Conservation (phyloP, 2,329 filamentous ascomycete species). For the Fusarium circinatum region DNA sequence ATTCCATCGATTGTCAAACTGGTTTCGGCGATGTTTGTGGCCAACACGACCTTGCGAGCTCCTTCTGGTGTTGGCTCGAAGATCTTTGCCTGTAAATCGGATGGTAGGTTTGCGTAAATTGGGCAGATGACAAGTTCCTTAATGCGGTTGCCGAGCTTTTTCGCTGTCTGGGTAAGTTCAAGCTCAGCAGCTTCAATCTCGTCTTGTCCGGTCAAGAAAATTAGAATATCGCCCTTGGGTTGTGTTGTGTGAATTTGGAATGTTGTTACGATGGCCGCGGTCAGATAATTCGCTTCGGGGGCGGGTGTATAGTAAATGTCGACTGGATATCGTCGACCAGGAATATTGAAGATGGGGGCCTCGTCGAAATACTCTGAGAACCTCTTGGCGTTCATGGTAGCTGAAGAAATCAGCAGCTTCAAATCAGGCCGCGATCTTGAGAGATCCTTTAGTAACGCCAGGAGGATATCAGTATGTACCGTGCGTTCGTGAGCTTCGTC, state of each 20-base stretch:
- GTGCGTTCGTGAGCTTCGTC: conserved; percentile 98
- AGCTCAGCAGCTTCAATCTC: conserved; percentile 92
- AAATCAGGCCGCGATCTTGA: conserved; percentile 84
- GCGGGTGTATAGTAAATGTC: conserved; percentile 91
- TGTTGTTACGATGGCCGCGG: conserved; percentile 89
- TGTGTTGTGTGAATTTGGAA: conserved; percentile 95
- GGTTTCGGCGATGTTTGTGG: conserved; percentile 97
- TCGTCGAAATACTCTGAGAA: conserved; percentile 93
- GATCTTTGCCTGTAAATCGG: conserved; percentile 90
- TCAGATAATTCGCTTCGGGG: conserved; percentile 93
- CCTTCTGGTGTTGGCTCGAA: conserved; percentile 91
- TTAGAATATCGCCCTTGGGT: conserved; percentile 86
- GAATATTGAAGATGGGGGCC: conserved; percentile 93
- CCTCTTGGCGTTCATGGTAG: conserved; percentile 93
- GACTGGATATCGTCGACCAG: conserved; percentile 87
- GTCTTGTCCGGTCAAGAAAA: conserved; percentile 95
- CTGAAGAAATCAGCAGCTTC: conserved; percentile 91
- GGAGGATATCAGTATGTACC: conserved; percentile 87
- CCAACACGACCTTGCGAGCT: conserved; percentile 89
- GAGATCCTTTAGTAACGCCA: conserved; percentile 90
- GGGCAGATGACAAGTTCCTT: conserved; percentile 91
- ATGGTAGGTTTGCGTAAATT: conserved; percentile 93
- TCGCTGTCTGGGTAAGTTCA: conserved; percentile 84
- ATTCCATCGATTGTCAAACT: conserved; percentile 96
- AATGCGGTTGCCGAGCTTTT: conserved; percentile 85